Evolutionary conservation across 768 basidiomycete genomes (phyloP).

Genomic region (Lactifluus piperatus): DNA sequence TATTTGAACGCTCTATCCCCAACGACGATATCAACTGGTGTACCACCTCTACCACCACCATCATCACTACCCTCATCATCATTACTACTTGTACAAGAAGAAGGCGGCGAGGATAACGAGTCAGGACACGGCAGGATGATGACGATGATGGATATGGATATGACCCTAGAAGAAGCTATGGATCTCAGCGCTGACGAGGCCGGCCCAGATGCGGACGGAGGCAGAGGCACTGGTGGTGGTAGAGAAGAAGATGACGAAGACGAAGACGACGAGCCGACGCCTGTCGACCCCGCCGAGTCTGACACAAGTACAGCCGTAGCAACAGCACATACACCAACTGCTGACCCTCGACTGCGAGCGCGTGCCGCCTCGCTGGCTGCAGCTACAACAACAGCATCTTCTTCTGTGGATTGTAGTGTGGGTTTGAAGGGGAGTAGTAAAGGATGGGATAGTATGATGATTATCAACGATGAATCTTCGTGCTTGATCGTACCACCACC

Average conservation of each 20-base stretch:
- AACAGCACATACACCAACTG: background rate
- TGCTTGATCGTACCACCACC: too few relatives aligned
- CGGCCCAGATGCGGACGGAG: constrained; percentile 5
- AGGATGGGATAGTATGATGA: constrained; percentile 38
- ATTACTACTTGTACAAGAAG: too few relatives aligned
- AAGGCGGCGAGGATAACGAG: too few relatives aligned
- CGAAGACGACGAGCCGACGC: constrained; percentile 13
- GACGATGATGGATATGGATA: constrained; percentile 19
- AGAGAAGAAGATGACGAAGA: background rate
- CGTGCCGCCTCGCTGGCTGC: background rate
- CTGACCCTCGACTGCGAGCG: constrained; percentile 14
- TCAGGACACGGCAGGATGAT: too few relatives aligned
- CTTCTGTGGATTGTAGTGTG: too few relatives aligned
- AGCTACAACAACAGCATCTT: background rate
- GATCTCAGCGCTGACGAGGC: constrained; percentile 22
- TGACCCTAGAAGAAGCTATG: constrained; percentile 25
- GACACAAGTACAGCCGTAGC: constrained; percentile 18
- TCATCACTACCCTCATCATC: too few relatives aligned
- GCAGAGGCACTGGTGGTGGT: background rate
- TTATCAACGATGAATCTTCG: background rate
- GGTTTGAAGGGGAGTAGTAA: constrained; percentile 4
- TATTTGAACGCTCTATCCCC: background rate
- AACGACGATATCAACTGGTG: background rate
- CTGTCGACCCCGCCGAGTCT: constrained; percentile 18
- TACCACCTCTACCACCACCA: too few relatives aligned